A percentile compares a stretch with the other conserved stretches of the same genome.
Evolutionary conservation across 116 monocot species (phyloP).

Genomic region (Iris pallida): DNA sequence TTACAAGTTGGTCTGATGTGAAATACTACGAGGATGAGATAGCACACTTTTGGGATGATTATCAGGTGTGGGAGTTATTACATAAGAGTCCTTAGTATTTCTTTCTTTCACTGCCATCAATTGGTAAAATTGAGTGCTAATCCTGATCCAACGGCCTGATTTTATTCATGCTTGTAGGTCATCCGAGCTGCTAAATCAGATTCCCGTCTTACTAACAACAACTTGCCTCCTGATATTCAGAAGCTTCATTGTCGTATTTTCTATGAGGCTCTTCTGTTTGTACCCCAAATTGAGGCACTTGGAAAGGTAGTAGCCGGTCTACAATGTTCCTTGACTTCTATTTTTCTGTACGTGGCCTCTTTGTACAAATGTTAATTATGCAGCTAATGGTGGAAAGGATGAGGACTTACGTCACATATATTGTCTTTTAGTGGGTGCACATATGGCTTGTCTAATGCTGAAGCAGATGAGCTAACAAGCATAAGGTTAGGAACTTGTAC

Average conservation of each 20-base stretch:
- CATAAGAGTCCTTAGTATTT: not conserved
- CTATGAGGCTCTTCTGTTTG: constrained; percentile 73
- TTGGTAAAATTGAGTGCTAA: not conserved
- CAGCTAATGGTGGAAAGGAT: constrained; percentile 92
- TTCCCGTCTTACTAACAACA: no score
- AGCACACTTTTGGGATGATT: constrained; percentile 63
- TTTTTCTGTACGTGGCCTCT: no score
- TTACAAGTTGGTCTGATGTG: constrained; percentile 81
- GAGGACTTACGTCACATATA: constrained; percentile 85
- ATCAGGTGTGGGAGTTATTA: constrained; percentile 46
- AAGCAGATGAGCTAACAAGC: constrained; percentile 68
- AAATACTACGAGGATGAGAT: constrained; percentile 82
- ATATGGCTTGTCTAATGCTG: constrained; percentile 69
- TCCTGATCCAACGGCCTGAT: not conserved
- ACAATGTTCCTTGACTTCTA: no score
- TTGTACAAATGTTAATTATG: no score
- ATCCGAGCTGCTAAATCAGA: constrained; percentile 88
- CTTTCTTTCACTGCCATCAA: not conserved
- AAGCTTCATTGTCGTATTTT: constrained; percentile 86
- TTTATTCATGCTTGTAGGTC: constrained; percentile 40
- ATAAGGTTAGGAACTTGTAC: constrained; percentile 46
- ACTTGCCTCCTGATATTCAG: no score
- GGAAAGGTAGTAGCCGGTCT: constrained; percentile 86
- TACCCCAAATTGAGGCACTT: constrained; percentile 72
- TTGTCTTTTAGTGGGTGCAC: constrained; percentile 99